Conservation (phyloP, 2,329 filamentous ascomycete genomes). For the Xylaria sp. region DNA sequence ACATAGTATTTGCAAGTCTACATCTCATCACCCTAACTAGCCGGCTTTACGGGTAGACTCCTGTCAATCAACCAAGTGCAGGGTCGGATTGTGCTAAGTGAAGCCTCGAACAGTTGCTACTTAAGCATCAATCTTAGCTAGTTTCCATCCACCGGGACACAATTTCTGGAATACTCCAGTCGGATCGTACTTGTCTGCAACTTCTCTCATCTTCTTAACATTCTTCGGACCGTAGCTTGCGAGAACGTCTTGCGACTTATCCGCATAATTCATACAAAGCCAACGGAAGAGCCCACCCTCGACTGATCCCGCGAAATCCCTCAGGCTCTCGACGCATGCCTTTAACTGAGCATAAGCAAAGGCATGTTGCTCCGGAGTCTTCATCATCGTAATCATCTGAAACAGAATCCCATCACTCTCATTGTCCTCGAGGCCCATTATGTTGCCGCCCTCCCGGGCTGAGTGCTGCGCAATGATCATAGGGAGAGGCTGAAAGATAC, state of each 20-base stretch:
- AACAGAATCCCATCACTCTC: not conserved
- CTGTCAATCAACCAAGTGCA: no score
- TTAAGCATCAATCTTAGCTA: not conserved
- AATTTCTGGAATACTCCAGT: slow-evolving; percentile 17
- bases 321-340: not conserved
- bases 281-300: not conserved
- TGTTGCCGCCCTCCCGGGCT: not conserved
- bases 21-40: no score
- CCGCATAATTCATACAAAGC: slow-evolving; percentile 17
- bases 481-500: not conserved
- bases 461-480: not conserved
- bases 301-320: not conserved
- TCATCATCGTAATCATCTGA: not conserved
- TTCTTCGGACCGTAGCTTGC: slow-evolving; percentile 17
- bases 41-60: no score
- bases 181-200: slow-evolving; percentile 16
- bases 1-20: no score
- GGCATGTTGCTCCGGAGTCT: slow-evolving; percentile 2
- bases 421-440: slow-evolving; percentile 11
- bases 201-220: not conserved
- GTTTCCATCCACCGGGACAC: slow-evolving; percentile 18
- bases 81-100: no score
- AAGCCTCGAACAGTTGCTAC: no score
- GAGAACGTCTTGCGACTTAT: slow-evolving; percentile 1
- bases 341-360: not conserved